Percentiles rank a stretch among this genome's conserved stretches.
These are phyloP conservation scores for Sphaerulina vaccinii DNA, from an alignment of 2,329 filamentous ascomycete species.

Conservation along the genomic window DNA sequence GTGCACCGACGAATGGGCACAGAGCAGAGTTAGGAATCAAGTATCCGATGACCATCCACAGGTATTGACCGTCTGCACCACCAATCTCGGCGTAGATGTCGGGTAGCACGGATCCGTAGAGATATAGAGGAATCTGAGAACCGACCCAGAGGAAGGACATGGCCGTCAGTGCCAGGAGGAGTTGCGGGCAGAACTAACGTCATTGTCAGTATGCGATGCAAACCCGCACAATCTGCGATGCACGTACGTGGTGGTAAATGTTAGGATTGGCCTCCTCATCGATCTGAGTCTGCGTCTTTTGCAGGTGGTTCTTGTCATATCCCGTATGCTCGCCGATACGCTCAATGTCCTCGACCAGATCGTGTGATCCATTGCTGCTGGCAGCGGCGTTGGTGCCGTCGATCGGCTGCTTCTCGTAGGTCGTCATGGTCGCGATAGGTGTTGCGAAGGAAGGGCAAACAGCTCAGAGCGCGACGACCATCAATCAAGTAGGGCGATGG, in stretches of 20 bases:
- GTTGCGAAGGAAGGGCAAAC: not conserved
- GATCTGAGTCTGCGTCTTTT: conserved; percentile 3
- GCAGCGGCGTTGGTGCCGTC: conserved; percentile 6
- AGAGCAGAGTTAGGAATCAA: conserved; percentile 58
- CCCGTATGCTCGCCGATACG: conserved; percentile 7
- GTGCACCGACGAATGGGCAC: conserved; percentile 64
- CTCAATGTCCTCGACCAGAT: conserved; percentile 7
- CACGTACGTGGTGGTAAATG: conserved; percentile 21
- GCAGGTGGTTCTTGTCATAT: conserved; percentile 19
- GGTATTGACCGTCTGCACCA: conserved; percentile 47
- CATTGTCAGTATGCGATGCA: conserved; percentile 1
- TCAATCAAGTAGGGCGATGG: conserved; percentile 1
- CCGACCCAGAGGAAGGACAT: conserved; percentile 62
- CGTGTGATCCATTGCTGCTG: conserved; percentile 16
- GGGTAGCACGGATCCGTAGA: conserved; percentile 43
- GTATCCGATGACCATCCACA: conserved; percentile 54
- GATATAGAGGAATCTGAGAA: conserved; percentile 58
- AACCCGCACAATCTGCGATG: not conserved
- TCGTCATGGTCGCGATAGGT: not conserved
- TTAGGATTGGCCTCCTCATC: conserved; percentile 22
- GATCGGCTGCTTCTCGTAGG: conserved; percentile 13
- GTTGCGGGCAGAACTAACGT: conserved; percentile 13
- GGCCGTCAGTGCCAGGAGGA: conserved; percentile 43
- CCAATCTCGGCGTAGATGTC: conserved; percentile 62
- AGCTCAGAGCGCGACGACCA: not conserved